Base-by-base conservation (phyloP, 768 basidiomycete genomes). In the Leccinum subgranulosum region DNA sequence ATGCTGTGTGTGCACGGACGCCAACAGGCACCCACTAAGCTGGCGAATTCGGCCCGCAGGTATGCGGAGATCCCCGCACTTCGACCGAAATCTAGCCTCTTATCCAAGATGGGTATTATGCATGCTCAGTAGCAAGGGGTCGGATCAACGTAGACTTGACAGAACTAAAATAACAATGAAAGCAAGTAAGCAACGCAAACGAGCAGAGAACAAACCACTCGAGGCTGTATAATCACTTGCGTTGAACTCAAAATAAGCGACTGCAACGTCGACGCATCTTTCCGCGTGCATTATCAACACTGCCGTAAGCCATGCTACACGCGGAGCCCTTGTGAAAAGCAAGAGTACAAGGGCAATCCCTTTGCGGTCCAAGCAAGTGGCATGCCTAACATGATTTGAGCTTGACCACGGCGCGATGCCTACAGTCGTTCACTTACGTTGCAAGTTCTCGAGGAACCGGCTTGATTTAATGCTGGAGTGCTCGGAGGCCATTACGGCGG, bases 1-100 rank as follows among this genome's bases (percentile, higher is more conserved):
- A 19, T 19, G 2, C 7, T 63, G 64, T 64, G 63, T 60, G 63
- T 60, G 63, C 12, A 64, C 60, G 15, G 57, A 61, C 64, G 57
- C 60, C 15, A 21, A 61, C 1, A 1, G 41, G 17, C 36, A 39
- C 36, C 36, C 34, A 36, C 34, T 8, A 36, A 36, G 15, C 17
- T 36, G 34, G 12, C 34, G 34, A 17, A 36, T 36, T 36, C 29
- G 46, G 45, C 23, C 31, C 19, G 45, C 9, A 19, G 2, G 17
- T n/a, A 10, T 23, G 25, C 21, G 15, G 43, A 46, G 3, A 19
- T 39, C 15, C 27, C 60, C 64, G 41, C 33, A 54, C 56, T 66
- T 34, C 29, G 54, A 43, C 55, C 60, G 31, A 45, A n/a, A 27
- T 47, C 25, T 9, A 33, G 12, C 12, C 31, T 12, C 34, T 34